Percentiles rank a stretch among this genome's conserved stretches.
Conservation (phyloP, 2,329 filamentous ascomycete genomes). For the Mycogone perniciosa region DNA sequence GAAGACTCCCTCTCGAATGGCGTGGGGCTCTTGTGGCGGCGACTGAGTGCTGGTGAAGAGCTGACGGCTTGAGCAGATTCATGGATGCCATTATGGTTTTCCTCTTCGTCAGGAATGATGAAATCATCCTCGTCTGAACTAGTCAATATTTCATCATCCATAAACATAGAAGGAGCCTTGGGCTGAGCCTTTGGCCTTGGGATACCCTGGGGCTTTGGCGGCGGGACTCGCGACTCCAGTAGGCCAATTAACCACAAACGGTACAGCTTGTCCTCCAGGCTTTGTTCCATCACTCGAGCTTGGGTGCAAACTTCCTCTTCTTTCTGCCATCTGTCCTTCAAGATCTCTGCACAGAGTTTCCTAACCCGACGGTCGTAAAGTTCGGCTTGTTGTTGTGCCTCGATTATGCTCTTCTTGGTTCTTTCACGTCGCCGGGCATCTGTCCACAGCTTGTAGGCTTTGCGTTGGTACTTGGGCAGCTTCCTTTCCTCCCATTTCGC, state of each 20-base stretch:
- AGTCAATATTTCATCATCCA: constrained; percentile 44
- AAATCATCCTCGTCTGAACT: constrained; percentile 47
- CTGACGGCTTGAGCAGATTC: neutral
- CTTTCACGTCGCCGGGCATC: constrained; percentile 40
- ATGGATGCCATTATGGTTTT: neutral
- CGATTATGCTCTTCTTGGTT: constrained; percentile 33
- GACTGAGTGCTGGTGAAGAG: neutral
- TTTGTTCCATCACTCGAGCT: constrained; percentile 56
- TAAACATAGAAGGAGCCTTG: neutral
- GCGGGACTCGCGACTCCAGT: constrained; percentile 35
- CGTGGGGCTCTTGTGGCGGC: neutral
- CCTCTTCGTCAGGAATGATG: constrained; percentile 30
- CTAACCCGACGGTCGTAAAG: constrained; percentile 45
- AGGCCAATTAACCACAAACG: constrained; percentile 44
- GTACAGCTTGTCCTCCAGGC: constrained; percentile 54
- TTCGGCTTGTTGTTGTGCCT: constrained; percentile 36
- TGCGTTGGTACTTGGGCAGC: constrained; percentile 47
- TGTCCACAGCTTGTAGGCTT: constrained; percentile 57
- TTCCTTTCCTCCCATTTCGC: constrained; percentile 53
- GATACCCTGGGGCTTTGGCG: constrained; percentile 28
- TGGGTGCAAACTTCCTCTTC: constrained; percentile 47
- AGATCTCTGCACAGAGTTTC: constrained; percentile 49
- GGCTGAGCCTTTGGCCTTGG: constrained; percentile 14
- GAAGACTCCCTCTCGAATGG: constrained; percentile 19
- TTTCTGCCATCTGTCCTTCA: constrained; percentile 45